These are phyloP conservation scores for Fusarium sp. DNA, from an alignment of 2,329 filamentous ascomycete genomes.

Conservation along the genomic window DNA sequence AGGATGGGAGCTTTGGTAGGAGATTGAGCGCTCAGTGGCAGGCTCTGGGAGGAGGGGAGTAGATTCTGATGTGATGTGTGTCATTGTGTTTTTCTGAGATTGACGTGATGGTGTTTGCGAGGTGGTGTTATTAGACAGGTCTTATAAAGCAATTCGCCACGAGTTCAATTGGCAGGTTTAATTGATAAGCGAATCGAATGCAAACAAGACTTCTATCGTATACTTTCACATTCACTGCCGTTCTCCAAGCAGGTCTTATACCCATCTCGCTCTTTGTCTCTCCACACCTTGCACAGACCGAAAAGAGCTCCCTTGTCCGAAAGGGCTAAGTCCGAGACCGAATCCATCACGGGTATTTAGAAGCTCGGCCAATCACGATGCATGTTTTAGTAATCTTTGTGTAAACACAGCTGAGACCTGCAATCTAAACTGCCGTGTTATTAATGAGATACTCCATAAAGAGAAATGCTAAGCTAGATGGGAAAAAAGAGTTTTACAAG, in stretches of 20 bases:
- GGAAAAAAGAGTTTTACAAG: background rate
- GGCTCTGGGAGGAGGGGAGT: slow-evolving; percentile 50
- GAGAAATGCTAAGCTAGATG: background rate
- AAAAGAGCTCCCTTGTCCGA: slow-evolving; percentile 17
- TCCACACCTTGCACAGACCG: slow-evolving; percentile 21
- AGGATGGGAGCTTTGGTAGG: slow-evolving; percentile 30
- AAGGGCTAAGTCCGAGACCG: slow-evolving; percentile 22
- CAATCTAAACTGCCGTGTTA: background rate
- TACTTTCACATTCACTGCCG: background rate
- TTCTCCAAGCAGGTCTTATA: slow-evolving; percentile 28
- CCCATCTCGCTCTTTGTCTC: slow-evolving; percentile 19
- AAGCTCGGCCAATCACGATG: slow-evolving; percentile 43
- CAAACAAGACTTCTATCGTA: background rate
- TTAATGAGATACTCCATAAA: background rate
- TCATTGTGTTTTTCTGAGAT: slow-evolving; percentile 26
- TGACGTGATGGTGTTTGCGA: background rate
- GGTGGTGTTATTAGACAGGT: slow-evolving; percentile 7
- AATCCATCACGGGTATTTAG: background rate
- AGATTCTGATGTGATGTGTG: slow-evolving; percentile 44
- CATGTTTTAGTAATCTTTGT: slow-evolving; percentile 48
- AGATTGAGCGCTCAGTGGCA: slow-evolving; percentile 41
- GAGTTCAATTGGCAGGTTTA: background rate
- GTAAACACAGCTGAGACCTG: slow-evolving; percentile 32
- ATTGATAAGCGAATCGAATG: slow-evolving; percentile 5
- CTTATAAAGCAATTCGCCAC: slow-evolving; percentile 16